phyloP scores from a whole-genome alignment of 148 eudicot genomes.

The Rhododendron simsii region DNA sequence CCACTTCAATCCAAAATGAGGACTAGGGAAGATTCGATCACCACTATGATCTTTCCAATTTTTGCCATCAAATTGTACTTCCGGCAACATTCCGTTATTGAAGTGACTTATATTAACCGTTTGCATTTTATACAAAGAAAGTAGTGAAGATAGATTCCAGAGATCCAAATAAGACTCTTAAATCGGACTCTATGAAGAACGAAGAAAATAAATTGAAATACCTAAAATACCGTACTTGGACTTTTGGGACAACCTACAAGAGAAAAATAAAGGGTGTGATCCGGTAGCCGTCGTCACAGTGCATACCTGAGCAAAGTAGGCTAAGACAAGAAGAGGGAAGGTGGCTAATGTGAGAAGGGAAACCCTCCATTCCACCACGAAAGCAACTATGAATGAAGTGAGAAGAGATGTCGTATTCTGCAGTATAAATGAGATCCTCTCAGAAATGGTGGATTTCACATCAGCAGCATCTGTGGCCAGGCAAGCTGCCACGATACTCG shows the following conservation, averaged over 20 bases:
- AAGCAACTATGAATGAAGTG: conserved; percentile 94
- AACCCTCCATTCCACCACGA: conserved; percentile 95
- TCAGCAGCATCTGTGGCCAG: conserved; percentile 94
- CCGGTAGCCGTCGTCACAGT: background rate
- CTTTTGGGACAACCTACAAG: too few relatives aligned
- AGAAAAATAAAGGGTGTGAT: background rate
- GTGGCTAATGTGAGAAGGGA: conserved; percentile 89
- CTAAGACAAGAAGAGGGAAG: conserved; percentile 96
- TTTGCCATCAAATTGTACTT: background rate
- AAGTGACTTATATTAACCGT: conserved; percentile 19
- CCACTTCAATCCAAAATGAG: too few relatives aligned
- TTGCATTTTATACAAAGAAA: conserved; percentile 37
- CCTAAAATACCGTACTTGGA: background rate
- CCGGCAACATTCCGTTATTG: too few relatives aligned
- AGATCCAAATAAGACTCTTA: conserved; percentile 8
- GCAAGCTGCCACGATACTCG: conserved; percentile 93
- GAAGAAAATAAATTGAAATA: background rate
- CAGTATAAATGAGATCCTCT: conserved; percentile 88
- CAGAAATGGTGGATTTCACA: conserved; percentile 93
- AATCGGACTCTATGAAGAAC: background rate
- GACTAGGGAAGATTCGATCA: too few relatives aligned
- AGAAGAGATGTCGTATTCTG: conserved; percentile 98
- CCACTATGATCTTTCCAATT: background rate
- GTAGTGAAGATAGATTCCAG: conserved; percentile 19
- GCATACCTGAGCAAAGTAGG: conserved; percentile 94